Base-by-base conservation (phyloP, 768 basidiomycete species). In the Mycena sanguinolenta region DNA sequence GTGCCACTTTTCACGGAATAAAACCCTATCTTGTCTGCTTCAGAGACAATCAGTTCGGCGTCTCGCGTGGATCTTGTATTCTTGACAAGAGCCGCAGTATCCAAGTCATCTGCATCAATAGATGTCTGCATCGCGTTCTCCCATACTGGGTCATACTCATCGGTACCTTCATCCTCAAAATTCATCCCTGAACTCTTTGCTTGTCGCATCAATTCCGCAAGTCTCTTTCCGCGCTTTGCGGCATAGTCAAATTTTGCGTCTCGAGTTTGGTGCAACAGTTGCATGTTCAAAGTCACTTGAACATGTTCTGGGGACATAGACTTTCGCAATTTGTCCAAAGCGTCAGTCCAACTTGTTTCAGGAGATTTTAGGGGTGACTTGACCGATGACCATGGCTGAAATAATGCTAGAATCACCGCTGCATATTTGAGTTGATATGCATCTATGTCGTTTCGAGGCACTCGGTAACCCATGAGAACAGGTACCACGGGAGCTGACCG, bases 241-340 rank as follows among this genome's bases (percentile, higher is more conserved):
- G 63, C 25, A 54, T 59, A 70, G 21, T 65, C 69, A 21, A 58
- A 50, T 27, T 70, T 65, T 0, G 69, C 69, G 46, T 70, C 69
- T 21, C 63, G 54, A n/a, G 62, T 58, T n/a, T n/a, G n/a, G n/a
- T n/a, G n/a, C n/a, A n/a, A n/a, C n/a, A n/a, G n/a, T n/a, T n/a
- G n/a, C n/a, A 70, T 70, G 53, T 64, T 70, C 23, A 30, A 21
- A 28, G 23, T 25, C 28, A 59, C 23, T 10, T 50, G 6, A 6
- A 10, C 27, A 38, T 64, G 62, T 38, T 57, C 27, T 17, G 55
- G 21, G 14, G 57, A 59, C 23, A 70, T 38, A 17, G n/a, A 25
- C 3, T 9, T 3, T n/a, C 44, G 14, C 7, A 70, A 55, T 19
- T 53, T 16, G 36, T 52, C 4, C 16, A 53, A 42, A 5, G 69